Evolutionary conservation across 2,329 filamentous ascomycete species (phyloP).

Genomic region (Trichoderma hamatum): DNA sequence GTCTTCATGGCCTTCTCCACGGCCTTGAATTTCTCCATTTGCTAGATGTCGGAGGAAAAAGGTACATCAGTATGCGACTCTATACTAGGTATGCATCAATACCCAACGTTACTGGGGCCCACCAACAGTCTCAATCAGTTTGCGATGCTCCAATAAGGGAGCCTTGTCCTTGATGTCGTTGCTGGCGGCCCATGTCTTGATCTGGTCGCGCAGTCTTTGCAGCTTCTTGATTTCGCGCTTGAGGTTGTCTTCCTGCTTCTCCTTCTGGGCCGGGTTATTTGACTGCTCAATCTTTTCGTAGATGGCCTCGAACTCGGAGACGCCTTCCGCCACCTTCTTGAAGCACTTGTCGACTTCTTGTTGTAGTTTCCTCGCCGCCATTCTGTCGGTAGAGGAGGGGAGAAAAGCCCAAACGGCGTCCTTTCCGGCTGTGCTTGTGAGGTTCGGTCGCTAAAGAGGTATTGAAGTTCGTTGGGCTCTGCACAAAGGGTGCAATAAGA

Average conservation of each 20-base stretch:
- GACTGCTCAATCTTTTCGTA: constrained; percentile 97
- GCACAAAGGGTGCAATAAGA: constrained; percentile 1
- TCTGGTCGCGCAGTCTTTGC: constrained; percentile 94
- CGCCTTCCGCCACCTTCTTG: constrained; percentile 95
- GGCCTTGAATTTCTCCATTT: constrained; percentile 99
- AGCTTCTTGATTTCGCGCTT: constrained; percentile 99
- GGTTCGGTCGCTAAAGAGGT: not conserved
- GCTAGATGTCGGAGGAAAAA: constrained; percentile 52
- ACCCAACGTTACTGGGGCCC: constrained; percentile 26
- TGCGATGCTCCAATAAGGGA: constrained; percentile 88
- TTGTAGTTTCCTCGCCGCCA: constrained; percentile 95
- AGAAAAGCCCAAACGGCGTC: constrained; percentile 16
- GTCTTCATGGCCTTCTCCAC: constrained; percentile 99
- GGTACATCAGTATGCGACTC: constrained; percentile 17
- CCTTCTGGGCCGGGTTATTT: constrained; percentile 91
- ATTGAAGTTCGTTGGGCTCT: not conserved
- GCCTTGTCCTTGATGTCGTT: constrained; percentile 99
- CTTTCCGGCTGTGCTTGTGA: constrained; percentile 11
- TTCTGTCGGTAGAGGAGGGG: constrained; percentile 49
- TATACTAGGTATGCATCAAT: constrained; percentile 20
- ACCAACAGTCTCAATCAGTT: constrained; percentile 93
- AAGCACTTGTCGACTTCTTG: constrained; percentile 99
- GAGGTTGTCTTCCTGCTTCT: constrained; percentile 96
- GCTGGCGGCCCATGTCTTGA: constrained; percentile 98
- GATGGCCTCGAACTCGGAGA: constrained; percentile 87